Evolutionary conservation across 176 grass and related monocot genomes (phyloP).

Genomic region (Raddia distichophylla): DNA sequence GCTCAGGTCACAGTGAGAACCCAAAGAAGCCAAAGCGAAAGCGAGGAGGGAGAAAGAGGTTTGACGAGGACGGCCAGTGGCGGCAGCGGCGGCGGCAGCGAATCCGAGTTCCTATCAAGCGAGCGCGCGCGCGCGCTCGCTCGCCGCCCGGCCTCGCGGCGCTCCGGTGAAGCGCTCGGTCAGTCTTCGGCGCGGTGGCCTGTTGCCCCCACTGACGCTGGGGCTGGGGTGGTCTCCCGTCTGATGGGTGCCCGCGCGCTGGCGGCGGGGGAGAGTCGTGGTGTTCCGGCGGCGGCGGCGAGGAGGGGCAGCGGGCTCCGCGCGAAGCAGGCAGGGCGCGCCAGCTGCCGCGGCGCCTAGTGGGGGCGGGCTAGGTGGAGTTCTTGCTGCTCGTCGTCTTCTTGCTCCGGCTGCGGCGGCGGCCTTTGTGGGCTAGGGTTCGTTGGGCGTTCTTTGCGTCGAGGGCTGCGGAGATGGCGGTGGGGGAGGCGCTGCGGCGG

Average conservation of each 20-base stretch:
- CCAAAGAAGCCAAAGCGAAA: conserved; percentile 36
- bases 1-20: conserved; percentile 6
- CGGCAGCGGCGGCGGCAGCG: neutral
- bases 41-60: conserved; percentile 27
- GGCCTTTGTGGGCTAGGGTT: conserved; percentile 42
- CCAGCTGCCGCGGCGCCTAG: conserved; percentile 71
- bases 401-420: neutral
- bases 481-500: conserved; percentile 77
- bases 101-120: conserved; percentile 13
- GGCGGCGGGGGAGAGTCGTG: conserved; percentile 46
- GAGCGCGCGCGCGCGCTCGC: neutral
- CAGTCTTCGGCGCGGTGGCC: neutral
- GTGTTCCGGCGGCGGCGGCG: conserved; percentile 18
- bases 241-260: conserved; percentile 60
- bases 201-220: neutral
- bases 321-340: conserved; percentile 66
- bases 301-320: conserved; percentile 49
- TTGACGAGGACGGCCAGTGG: conserved; percentile 33
- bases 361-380: neutral
- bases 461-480: conserved; percentile 53
- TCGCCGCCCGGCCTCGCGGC: conserved; percentile 23
- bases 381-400: neutral
- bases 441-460: conserved; percentile 19
- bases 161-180: conserved; percentile 3
- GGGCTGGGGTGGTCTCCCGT: conserved; percentile 20